Percentiles rank a stretch among this genome's conserved stretches.
Evolutionary conservation across 495 filamentous ascomycete genomes (phyloP).

Genomic region (Melanomma pulvis-pyrius): DNA sequence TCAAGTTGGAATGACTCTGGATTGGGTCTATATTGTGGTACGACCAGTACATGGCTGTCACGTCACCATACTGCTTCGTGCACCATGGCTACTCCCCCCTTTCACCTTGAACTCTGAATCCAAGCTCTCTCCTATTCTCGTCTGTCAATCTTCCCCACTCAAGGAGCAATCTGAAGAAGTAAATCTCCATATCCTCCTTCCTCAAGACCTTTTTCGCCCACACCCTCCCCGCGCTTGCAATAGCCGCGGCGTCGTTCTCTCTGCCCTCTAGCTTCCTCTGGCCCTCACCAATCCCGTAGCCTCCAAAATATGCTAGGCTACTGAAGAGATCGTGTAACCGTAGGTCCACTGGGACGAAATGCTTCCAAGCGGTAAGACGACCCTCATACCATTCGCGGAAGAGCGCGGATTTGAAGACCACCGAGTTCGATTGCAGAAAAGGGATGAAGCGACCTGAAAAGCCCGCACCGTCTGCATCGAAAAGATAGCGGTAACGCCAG

Average conservation of each 20-base stretch:
- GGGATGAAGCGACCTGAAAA: conserved; percentile 65
- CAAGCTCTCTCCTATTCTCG: conserved; percentile 41
- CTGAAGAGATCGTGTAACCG: conserved; percentile 49
- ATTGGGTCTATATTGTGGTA: no score
- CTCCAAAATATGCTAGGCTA: conserved; percentile 44
- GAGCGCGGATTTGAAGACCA: conserved; percentile 66
- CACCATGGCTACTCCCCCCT: no score
- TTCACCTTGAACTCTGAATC: conserved; percentile 10
- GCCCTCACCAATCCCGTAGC: conserved; percentile 28
- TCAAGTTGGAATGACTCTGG: no score
- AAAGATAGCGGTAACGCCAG: conserved; percentile 65
- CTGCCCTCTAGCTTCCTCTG: conserved; percentile 39
- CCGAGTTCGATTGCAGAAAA: conserved; percentile 62
- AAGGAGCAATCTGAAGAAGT: conserved; percentile 74
- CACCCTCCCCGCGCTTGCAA: conserved; percentile 66
- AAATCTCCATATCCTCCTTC: conserved; percentile 82
- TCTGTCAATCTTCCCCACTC: conserved; percentile 59
- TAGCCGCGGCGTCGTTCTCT: conserved; percentile 58
- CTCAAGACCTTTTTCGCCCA: conserved; percentile 69
- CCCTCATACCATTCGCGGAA: conserved; percentile 78
- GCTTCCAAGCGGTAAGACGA: conserved; percentile 70
- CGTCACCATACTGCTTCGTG: no score
- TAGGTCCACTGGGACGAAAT: conserved; percentile 76
- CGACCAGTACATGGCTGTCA: no score
- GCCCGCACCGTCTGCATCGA: conserved; percentile 72